These are phyloP conservation scores for Paramecium sonneborni DNA, from an alignment of 73 alveolate species.

Conservation along the genomic window DNA sequence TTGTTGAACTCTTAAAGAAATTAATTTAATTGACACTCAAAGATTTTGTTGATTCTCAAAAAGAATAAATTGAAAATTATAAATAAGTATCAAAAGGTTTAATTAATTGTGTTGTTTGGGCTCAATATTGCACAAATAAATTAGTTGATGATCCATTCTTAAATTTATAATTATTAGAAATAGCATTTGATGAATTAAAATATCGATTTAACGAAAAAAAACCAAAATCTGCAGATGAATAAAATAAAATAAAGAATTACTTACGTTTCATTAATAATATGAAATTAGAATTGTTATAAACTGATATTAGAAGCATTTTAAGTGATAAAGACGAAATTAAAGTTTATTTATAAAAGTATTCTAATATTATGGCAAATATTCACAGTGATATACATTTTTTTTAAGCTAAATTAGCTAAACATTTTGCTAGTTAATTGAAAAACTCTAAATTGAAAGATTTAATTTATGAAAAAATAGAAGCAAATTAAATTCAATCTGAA, in stretches of 20 bases:
- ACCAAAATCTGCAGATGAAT: not conserved
- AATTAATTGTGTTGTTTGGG: constrained; percentile 27
- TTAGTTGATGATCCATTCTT: not conserved
- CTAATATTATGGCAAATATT: not conserved
- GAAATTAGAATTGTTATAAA: not conserved
- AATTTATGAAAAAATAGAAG: not conserved
- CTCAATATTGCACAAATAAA: not conserved
- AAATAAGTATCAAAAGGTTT: not conserved
- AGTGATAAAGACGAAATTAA: not conserved
- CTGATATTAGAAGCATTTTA: not conserved
- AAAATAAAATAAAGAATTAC: not conserved
- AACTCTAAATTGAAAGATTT: not conserved
- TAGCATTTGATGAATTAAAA: not conserved
- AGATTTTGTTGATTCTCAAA: not conserved
- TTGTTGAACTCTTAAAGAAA: not conserved
- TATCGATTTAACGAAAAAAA: not conserved
- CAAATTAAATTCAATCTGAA: not conserved
- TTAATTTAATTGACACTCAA: not conserved
- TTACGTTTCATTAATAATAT: not conserved
- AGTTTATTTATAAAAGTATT: not conserved
- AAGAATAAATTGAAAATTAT: not conserved
- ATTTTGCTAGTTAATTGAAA: not conserved
- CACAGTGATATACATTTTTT: constrained; percentile 18
- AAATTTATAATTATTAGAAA: constrained; percentile 10
- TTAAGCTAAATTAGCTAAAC: not conserved